These are phyloP conservation scores for Hymenoscyphus fructigenus DNA, from an alignment of 2,329 filamentous ascomycete species.

Conservation along the genomic window DNA sequence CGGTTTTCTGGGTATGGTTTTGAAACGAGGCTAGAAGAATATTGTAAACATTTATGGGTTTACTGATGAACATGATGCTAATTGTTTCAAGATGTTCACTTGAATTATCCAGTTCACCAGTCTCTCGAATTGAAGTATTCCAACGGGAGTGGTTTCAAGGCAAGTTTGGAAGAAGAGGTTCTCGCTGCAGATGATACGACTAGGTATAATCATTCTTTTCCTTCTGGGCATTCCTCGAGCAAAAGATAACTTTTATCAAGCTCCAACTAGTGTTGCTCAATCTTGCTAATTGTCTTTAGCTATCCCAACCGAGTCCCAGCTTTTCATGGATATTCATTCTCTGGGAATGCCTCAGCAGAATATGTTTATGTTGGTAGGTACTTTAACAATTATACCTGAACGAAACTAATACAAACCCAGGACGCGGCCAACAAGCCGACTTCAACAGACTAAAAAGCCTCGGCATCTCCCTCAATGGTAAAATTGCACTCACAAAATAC, in stretches of 20 bases:
- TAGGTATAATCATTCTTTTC: background rate
- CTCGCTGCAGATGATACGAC: background rate
- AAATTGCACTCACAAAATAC: slow-evolving; percentile 82
- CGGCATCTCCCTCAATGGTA: slow-evolving; percentile 66
- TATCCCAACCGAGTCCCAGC: slow-evolving; percentile 6
- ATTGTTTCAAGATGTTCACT: background rate
- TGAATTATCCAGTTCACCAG: background rate
- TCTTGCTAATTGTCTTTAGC: background rate
- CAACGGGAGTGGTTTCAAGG: background rate
- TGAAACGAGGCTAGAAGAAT: background rate
- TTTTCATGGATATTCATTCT: slow-evolving; percentile 6
- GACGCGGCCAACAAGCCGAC: background rate
- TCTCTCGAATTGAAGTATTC: background rate
- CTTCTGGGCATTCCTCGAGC: too few species aligned
- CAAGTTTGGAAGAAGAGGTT: background rate
- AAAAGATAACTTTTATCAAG: too few species aligned
- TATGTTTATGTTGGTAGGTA: slow-evolving; percentile 17
- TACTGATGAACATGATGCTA: background rate
- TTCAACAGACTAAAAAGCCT: slow-evolving; percentile 35
- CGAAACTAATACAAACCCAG: background rate
- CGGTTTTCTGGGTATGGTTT: background rate
- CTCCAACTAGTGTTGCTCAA: background rate
- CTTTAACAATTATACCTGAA: slow-evolving; percentile 49
- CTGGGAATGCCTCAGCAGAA: slow-evolving; percentile 5
- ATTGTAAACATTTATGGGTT: background rate